A percentile compares a stretch with the other conserved stretches of the same genome.
Conservation (phyloP, 148 eudicot species). For the Rhododendron ferrugineum region DNA sequence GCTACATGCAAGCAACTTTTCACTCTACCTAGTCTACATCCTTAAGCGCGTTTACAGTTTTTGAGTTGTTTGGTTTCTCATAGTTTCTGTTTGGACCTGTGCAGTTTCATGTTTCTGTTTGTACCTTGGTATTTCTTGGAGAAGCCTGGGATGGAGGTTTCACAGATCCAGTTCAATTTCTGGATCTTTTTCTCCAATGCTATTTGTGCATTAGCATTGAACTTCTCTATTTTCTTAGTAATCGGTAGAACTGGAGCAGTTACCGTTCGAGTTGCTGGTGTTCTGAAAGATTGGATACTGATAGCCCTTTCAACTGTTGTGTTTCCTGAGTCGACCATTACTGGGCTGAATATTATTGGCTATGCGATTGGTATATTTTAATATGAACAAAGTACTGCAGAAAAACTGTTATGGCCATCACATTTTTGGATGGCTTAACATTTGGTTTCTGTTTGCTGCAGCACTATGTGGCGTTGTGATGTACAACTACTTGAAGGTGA, state of each 20-base stretch:
- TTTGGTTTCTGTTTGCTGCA: slow-evolving; percentile 17
- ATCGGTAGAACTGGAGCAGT: slow-evolving; percentile 95
- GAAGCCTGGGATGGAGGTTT: slow-evolving; percentile 69
- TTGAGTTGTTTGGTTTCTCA: not conserved
- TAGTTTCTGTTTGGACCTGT: slow-evolving; percentile 8
- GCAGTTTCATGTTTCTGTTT: slow-evolving; percentile 42
- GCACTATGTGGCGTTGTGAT: slow-evolving; percentile 67
- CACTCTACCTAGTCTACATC: not conserved
- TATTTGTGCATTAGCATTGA: slow-evolving; percentile 76
- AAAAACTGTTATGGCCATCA: not conserved
- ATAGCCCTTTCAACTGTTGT: slow-evolving; percentile 87
- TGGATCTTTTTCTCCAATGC: slow-evolving; percentile 97
- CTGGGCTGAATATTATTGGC: slow-evolving; percentile 77
- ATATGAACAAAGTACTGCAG: not conserved
- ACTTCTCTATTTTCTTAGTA: slow-evolving; percentile 85
- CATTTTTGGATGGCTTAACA: not conserved
- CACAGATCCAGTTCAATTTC: slow-evolving; percentile 79
- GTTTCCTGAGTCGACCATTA: slow-evolving; percentile 82
- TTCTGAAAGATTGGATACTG: slow-evolving; percentile 86
- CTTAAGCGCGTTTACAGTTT: not conserved
- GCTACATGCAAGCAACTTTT: not conserved
- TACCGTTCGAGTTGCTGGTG: slow-evolving; percentile 91
- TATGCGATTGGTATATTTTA: slow-evolving; percentile 71
- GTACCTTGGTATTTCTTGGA: slow-evolving; percentile 90
- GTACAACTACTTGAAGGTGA: slow-evolving; percentile 72